Evolutionary conservation across 352 stramenopile species (phyloP).

Genomic region (Phytopythium kandeliae): DNA sequence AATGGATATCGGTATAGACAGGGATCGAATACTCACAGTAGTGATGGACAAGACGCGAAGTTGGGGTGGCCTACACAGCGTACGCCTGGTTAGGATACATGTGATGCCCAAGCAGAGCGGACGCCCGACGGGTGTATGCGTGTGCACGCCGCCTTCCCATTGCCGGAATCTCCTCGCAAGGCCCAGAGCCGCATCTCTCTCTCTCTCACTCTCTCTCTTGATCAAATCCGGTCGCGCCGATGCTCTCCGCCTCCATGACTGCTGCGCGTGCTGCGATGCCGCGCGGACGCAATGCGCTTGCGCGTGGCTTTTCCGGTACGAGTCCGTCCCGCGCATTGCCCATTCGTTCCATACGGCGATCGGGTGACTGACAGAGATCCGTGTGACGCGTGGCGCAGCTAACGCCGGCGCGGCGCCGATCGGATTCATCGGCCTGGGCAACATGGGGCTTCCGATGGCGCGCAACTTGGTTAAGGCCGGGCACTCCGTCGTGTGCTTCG

Average conservation of each 20-base stretch:
- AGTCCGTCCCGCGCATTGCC: not conserved
- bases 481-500: constrained; percentile 56
- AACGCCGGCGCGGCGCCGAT: constrained; percentile 16
- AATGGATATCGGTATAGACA: not conserved
- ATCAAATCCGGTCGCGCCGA: not conserved
- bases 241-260: not conserved
- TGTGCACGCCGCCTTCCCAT: not conserved
- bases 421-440: constrained; percentile 89
- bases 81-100: constrained; percentile 7
- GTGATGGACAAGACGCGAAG: no score
- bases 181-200: not conserved
- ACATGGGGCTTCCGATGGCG: constrained; percentile 91
- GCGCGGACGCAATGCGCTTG: not conserved
- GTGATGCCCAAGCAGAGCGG: not conserved
- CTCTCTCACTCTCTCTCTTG: no score
- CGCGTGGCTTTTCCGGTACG: constrained; percentile 2
- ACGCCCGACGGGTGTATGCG: not conserved
- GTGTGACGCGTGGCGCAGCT: not conserved
- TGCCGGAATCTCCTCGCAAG: not conserved
- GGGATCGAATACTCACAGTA: not conserved
- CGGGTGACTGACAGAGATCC: not conserved
- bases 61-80: not conserved
- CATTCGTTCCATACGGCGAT: not conserved
- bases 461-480: constrained; percentile 79
- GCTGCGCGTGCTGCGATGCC: not conserved